Evolutionary conservation across 2,329 filamentous ascomycete genomes (phyloP).

Genomic region (Acrodontium crateriforme): DNA sequence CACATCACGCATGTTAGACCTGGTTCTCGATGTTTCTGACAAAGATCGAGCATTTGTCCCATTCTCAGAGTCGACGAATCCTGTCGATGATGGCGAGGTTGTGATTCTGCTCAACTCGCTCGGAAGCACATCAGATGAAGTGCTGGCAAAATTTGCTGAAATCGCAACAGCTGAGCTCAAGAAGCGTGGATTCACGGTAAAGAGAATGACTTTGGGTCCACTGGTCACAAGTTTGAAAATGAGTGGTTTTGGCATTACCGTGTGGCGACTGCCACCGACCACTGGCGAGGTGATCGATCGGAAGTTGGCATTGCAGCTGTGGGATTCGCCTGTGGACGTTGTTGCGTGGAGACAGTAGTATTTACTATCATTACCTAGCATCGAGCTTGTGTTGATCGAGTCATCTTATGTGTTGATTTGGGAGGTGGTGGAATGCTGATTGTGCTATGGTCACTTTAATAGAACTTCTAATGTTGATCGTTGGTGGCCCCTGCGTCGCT

Average conservation of each 20-base stretch:
- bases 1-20: constrained; percentile 22
- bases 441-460: too few species aligned
- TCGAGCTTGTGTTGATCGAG: too few species aligned
- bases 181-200: constrained; percentile 20
- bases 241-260: constrained; percentile 25
- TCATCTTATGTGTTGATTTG: too few species aligned
- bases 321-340: constrained; percentile 23
- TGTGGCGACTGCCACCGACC: constrained; percentile 22
- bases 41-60: constrained; percentile 23
- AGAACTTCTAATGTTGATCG: too few species aligned
- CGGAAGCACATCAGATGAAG: constrained; percentile 24
- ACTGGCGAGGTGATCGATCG: constrained; percentile 17
- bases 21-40: constrained; percentile 21
- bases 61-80: constrained; percentile 19
- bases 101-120: constrained; percentile 23
- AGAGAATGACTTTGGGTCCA: constrained; percentile 20
- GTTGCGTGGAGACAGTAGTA: constrained; percentile 24
- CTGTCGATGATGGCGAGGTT: constrained; percentile 18
- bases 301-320: constrained; percentile 18
- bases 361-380: too few species aligned
- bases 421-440: too few species aligned
- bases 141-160: constrained; percentile 23
- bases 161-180: constrained; percentile 18
- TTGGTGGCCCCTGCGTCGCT: too few species aligned
- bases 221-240: constrained; percentile 26